Conservation (phyloP, 768 basidiomycete species). For the Russula griseocarnosa region DNA sequence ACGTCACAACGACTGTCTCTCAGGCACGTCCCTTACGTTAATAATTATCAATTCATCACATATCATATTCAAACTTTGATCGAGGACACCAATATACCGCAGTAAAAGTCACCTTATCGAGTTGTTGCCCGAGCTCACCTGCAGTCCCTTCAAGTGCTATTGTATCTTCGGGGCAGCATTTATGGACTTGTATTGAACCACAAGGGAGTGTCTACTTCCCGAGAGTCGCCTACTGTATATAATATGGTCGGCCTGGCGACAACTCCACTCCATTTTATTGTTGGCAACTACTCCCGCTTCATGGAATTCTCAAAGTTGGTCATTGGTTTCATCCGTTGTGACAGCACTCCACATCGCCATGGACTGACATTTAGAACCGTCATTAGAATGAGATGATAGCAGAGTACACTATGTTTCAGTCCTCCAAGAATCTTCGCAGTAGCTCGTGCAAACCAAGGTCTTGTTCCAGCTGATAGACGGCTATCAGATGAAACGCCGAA, state of each 20-base stretch:
- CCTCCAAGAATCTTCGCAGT: conserved; percentile 37
- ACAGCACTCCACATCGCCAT: not conserved
- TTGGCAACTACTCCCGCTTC: not conserved
- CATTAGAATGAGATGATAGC: not conserved
- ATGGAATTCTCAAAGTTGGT: not conserved
- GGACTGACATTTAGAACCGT: not conserved
- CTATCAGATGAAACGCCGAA: not conserved
- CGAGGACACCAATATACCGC: not conserved
- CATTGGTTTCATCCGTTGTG: not conserved
- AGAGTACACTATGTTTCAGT: conserved; percentile 4
- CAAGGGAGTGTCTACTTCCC: not conserved
- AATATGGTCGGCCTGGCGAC: not conserved
- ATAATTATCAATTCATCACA: not conserved
- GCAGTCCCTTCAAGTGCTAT: too few relatives aligned
- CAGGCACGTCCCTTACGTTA: not conserved
- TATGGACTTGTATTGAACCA: too few relatives aligned
- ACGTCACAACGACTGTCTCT: not conserved
- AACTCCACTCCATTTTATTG: not conserved
- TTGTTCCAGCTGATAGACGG: conserved; percentile 49
- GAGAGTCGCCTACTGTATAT: not conserved
- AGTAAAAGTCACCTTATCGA: not conserved
- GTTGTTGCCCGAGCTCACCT: not conserved
- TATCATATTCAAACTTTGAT: not conserved
- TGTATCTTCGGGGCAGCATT: not conserved
- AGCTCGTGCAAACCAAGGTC: conserved; percentile 50